Evolutionary conservation across 208 protist genomes (phyloP), one percentile per base, ranked within the genome.

Genomic region (Crithidia brevicula): DNA sequence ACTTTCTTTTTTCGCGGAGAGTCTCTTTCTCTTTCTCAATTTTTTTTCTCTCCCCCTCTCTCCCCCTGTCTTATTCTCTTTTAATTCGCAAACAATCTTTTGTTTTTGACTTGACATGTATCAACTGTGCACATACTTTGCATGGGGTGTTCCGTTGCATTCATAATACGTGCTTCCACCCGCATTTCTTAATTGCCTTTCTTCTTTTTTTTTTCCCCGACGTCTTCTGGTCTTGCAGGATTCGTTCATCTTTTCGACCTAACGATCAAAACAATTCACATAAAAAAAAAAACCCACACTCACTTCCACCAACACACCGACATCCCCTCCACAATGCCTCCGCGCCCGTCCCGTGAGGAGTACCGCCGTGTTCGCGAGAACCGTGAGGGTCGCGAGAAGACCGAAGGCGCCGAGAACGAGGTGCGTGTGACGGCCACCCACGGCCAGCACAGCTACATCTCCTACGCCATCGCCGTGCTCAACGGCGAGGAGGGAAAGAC

Each of bases 371-470:
- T 89, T 27, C 85, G 67, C 49, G 79, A 79, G 59, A 61, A 38
- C 52, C 76, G 73, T 23, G 72, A 83, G 33, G 68, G 70, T n/a
- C 79, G 78, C 68, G 78, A 91, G 67, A 87, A 91, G 72, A 47
- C 65, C 27, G 72, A 83, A 46, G 80, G 78, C 52, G 72, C 84
- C 13, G 92, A 92, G 71, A 97, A 97, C 74, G 92, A 96, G 79
- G 89, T 97, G 50, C 88, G 86, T 34, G 88, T 97, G 54, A 89
- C 82, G 40, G 79, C 88, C 54, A 83, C 76, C 36, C 84, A 92
- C 73, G 82, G 82, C 27, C 83, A 89, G 75, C 83, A 88, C 81
- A 89, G 76, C 72, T 97, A 95, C 89, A 97, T 97, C 68, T 84
- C 83, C 42, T 95, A 94, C 74, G 88, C 86, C 53, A 96, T 97